Conservation (phyloP, 495 filamentous ascomycete genomes). For the Parathielavia hyrcaniae region DNA sequence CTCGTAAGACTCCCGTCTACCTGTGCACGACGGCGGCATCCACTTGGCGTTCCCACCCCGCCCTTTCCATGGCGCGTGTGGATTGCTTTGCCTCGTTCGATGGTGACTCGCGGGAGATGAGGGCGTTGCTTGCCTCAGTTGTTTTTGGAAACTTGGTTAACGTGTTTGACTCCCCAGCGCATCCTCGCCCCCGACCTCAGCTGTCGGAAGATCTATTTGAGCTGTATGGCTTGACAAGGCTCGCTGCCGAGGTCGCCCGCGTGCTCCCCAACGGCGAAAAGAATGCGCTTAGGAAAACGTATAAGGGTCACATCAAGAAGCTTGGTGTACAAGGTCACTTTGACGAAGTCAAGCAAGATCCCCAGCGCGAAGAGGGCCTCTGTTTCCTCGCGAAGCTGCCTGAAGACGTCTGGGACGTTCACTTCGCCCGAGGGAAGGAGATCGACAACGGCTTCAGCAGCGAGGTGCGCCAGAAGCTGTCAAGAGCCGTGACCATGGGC, state of each 20-base stretch:
- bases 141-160: constrained; percentile 43
- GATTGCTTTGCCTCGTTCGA: not conserved
- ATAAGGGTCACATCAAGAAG: constrained; percentile 53
- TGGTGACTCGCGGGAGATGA: not conserved
- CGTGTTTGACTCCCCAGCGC: constrained; percentile 43
- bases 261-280: constrained; percentile 51
- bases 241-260: constrained; percentile 49
- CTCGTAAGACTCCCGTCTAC: constrained; percentile 52
- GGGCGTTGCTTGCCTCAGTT: not conserved
- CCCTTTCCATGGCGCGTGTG: constrained; percentile 8
- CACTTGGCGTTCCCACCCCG: constrained; percentile 5
- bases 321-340: constrained; percentile 50
- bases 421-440: constrained; percentile 48
- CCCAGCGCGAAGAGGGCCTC: constrained; percentile 34
- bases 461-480: constrained; percentile 29
- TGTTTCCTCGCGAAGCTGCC: constrained; percentile 44
- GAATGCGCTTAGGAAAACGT: constrained; percentile 52
- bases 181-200: constrained; percentile 36
- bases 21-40: constrained; percentile 8
- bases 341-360: constrained; percentile 46
- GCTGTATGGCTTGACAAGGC: constrained; percentile 42
- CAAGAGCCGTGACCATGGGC: constrained; percentile 44
- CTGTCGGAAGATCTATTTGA: constrained; percentile 49
- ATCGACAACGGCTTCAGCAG: constrained; percentile 47
- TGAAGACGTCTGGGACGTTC: constrained; percentile 51